phyloP scores from a whole-genome alignment of 495 filamentous ascomycete species.

The Podospora pseudopauciseta region DNA sequence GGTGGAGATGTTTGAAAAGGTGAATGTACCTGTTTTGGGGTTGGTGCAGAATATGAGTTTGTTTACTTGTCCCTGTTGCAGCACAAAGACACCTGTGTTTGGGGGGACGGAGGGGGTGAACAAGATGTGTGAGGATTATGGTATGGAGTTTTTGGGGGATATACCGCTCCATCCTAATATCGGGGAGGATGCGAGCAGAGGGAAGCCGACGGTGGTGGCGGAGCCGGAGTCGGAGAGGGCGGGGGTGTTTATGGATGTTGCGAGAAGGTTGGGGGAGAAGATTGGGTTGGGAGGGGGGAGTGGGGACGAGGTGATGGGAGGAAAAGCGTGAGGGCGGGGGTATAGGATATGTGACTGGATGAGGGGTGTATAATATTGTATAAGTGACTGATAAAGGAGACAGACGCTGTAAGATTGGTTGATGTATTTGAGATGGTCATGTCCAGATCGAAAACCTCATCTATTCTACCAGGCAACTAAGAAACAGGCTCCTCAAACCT shows the following conservation, averaged over 20 bases:
- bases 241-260: slow-evolving; percentile 67
- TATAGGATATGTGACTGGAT: no score
- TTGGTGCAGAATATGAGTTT: slow-evolving; percentile 95
- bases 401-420: no score
- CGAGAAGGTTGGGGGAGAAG: slow-evolving; percentile 57
- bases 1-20: slow-evolving; percentile 85
- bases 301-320: no score
- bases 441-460: no score
- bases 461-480: no score
- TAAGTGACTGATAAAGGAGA: no score
- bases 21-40: slow-evolving; percentile 72
- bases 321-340: no score
- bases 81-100: slow-evolving; percentile 73
- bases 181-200: slow-evolving; percentile 83
- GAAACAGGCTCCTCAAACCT: no score
- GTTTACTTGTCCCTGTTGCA: slow-evolving; percentile 78
- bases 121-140: slow-evolving; percentile 49
- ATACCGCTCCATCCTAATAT: slow-evolving; percentile 84
- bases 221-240: slow-evolving; percentile 71
- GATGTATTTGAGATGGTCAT: no score
- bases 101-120: slow-evolving; percentile 50
- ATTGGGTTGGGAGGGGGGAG: slow-evolving; percentile 30
- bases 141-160: slow-evolving; percentile 77
- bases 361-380: no score
- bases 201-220: slow-evolving; percentile 85